Conservation (phyloP, 768 basidiomycete species). For the Mycena pura region DNA sequence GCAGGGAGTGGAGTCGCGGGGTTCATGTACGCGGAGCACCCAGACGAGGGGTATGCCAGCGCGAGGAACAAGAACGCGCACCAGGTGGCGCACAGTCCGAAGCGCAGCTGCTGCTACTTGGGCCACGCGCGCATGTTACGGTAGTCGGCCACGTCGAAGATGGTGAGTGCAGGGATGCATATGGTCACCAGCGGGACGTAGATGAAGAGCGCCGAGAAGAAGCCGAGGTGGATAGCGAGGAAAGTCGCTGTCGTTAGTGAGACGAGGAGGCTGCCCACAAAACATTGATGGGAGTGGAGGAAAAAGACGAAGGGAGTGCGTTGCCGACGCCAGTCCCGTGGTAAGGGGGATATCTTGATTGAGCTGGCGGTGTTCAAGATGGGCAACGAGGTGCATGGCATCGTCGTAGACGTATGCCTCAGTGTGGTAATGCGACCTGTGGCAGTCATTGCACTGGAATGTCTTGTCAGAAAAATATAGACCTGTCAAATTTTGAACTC, state of each 20-base stretch:
- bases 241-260: slow-evolving; percentile 23
- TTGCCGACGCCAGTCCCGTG: slow-evolving; percentile 18
- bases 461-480: too few relatives aligned
- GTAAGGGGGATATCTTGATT: background rate
- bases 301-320: slow-evolving; percentile 13
- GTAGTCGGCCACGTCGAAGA: slow-evolving; percentile 13
- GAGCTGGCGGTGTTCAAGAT: background rate
- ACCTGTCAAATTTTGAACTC: too few relatives aligned
- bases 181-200: slow-evolving; percentile 28
- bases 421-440: background rate
- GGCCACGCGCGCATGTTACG: slow-evolving; percentile 21
- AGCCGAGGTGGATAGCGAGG: slow-evolving; percentile 24
- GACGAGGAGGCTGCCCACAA: slow-evolving; percentile 17
- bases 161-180: slow-evolving; percentile 21
- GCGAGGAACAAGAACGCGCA: slow-evolving; percentile 21
- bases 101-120: slow-evolving; percentile 21
- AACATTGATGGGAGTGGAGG: slow-evolving; percentile 19
- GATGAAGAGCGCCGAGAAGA: slow-evolving; percentile 28
- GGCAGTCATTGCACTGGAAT: background rate
- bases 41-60: slow-evolving; percentile 19
- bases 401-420: background rate
- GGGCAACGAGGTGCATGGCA: background rate
- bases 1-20: slow-evolving; percentile 3
- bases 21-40: slow-evolving; percentile 23
- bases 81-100: slow-evolving; percentile 15